Evolutionary conservation across 2,329 filamentous ascomycete genomes (phyloP).

Genomic region (Sarocladium oryzae): DNA sequence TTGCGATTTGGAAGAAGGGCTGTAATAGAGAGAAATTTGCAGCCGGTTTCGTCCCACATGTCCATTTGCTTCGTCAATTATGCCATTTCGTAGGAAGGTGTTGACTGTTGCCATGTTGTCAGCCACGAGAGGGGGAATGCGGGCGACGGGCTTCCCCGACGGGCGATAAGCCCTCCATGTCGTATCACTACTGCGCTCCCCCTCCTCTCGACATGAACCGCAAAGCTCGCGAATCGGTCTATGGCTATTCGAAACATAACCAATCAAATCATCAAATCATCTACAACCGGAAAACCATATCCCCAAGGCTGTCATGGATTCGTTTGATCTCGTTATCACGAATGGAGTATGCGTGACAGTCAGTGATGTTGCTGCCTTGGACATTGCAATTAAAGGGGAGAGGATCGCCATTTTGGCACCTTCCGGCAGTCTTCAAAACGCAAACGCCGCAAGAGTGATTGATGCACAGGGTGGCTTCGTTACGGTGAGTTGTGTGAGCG

Average conservation of each 20-base stretch:
- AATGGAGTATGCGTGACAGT: conserved; percentile 38
- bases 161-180: conserved; percentile 1
- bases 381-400: conserved; percentile 35
- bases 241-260: too few species aligned
- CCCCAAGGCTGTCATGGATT: conserved; percentile 21
- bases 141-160: background rate
- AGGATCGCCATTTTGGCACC: conserved; percentile 35
- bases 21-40: too few species aligned
- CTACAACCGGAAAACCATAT: too few species aligned
- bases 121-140: too few species aligned
- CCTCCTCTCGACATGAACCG: background rate
- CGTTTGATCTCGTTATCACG: conserved; percentile 31
- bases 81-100: too few species aligned
- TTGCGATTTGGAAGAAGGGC: too few species aligned
- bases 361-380: conserved; percentile 31
- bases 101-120: too few species aligned
- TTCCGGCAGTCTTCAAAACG: conserved; percentile 23
- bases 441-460: conserved; percentile 8
- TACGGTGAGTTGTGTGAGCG: conserved; percentile 11
- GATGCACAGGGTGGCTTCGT: conserved; percentile 12
- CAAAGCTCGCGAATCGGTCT: too few species aligned
- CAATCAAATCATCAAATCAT: too few species aligned
- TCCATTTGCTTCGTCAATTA: too few species aligned
- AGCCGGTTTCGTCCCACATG: too few species aligned
- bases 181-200: background rate